A percentile compares a stretch with the other conserved stretches of the same genome.
Evolutionary conservation across 148 eudicot genomes (phyloP).

Genomic region (Pouteria glomerata): DNA sequence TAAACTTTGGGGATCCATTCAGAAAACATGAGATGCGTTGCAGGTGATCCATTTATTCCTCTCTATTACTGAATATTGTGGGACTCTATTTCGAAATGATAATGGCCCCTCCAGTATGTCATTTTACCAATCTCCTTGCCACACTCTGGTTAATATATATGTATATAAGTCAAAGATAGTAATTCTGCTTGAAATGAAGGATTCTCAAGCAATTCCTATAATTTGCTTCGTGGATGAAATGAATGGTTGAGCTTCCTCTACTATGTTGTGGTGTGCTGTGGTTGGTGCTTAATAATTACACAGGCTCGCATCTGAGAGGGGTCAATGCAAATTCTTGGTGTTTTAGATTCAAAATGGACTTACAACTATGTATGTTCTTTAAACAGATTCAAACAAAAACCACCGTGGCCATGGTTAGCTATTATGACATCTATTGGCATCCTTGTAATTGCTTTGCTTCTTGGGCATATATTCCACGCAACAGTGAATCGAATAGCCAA

Average conservation of each 20-base stretch:
- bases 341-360: not conserved
- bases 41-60: conserved; percentile 42
- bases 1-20: conserved; percentile 86
- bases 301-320: not conserved
- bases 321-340: not conserved
- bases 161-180: not conserved
- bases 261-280: not conserved
- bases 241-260: too few species aligned
- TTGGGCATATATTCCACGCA: conserved; percentile 71
- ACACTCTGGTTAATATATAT: not conserved
- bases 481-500: conserved; percentile 71
- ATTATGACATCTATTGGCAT: conserved; percentile 48
- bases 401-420: conserved; percentile 77
- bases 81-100: not conserved
- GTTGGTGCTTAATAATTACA: not conserved
- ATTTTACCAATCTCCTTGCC: too few species aligned
- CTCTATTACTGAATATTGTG: not conserved
- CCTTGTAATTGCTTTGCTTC: conserved; percentile 65
- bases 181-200: not conserved
- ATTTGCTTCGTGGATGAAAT: too few species aligned
- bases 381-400: conserved; percentile 81
- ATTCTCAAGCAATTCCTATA: not conserved
- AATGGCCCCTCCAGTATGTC: not conserved
- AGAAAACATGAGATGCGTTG: conserved; percentile 95
- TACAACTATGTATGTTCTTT: conserved; percentile 3